Base-by-base conservation (phyloP, 140 eudicot genomes). In the Ambrosia hybrid region DNA sequence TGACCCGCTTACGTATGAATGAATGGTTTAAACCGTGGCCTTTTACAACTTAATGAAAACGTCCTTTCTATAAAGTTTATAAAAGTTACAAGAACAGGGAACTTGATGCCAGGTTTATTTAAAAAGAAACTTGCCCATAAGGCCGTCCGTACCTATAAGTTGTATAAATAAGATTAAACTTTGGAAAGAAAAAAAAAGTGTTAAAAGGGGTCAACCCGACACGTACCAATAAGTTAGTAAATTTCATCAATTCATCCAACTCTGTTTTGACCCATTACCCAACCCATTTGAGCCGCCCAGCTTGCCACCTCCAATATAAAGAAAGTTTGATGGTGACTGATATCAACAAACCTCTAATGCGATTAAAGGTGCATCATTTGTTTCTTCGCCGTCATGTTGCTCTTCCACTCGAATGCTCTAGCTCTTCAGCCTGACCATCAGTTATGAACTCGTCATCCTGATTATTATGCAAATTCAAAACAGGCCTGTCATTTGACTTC, bases 401-500 rank as follows among this genome's bases (percentile, higher is more conserved):
- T 79, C 78, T 57, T 59, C 58, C n/a, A 57, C 61, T 51, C 7
- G 70, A 65, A 4, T 65, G 70, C 37, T 65, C 87, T 16, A n/a
- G 49, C 52, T 66, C 86, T 51, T 78, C 81, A 67, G 49, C 84
- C 83, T 77, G 79, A 17, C 43, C 83, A 68, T 60, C 72, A 74
- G 57, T 12, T 51, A 68, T 9, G 41, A 74, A 64, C 66, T 82
- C 85, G 30, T 83, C 86, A 34, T 83, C 82, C 79, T 73, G 87
- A 84, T 62, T 53, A 82, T 61, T 37, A 62, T 52, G 63, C 65
- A 71, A 65, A 57, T 49, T 66, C 4, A 60, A 69, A 59, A 36
- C 17, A 16, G 67, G 34, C 51, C 16, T 51, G 69, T 74, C 71
- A 77, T 74, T 57, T 72, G 9, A 72, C 55, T 78, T 76, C 76